These are phyloP conservation scores for Saturnispora mendoncae DNA, from an alignment of 805 yeast genomes.

Conservation along the genomic window DNA sequence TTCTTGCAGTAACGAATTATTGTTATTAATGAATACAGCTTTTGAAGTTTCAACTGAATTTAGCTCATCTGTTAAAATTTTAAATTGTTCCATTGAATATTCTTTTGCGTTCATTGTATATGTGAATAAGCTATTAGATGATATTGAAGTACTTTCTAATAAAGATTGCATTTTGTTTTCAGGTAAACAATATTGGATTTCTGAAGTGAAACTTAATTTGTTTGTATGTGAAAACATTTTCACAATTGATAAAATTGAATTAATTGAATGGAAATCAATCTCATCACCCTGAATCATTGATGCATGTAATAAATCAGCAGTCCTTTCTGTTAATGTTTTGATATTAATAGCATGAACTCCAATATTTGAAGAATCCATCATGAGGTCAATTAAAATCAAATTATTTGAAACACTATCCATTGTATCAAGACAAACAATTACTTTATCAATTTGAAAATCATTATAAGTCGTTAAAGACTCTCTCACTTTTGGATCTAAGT, in stretches of 20 bases:
- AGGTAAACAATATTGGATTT: slow-evolving; percentile 25
- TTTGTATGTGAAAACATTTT: slow-evolving; percentile 27
- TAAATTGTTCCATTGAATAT: slow-evolving; percentile 12
- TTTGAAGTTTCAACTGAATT: slow-evolving; percentile 12
- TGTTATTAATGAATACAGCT: slow-evolving; percentile 24
- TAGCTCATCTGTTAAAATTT: slow-evolving; percentile 14
- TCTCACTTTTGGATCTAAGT: slow-evolving; percentile 11
- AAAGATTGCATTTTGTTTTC: slow-evolving; percentile 21
- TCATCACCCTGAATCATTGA: slow-evolving; percentile 30
- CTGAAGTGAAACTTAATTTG: slow-evolving; percentile 26
- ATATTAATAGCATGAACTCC: slow-evolving; percentile 45
- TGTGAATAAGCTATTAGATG: slow-evolving; percentile 19
- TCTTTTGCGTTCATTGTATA: slow-evolving; percentile 20
- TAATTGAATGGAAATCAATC: slow-evolving; percentile 27
- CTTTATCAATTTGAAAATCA: slow-evolving; percentile 17
- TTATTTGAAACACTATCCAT: slow-evolving; percentile 26
- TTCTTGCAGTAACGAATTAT: slow-evolving; percentile 13
- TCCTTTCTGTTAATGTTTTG: slow-evolving; percentile 54
- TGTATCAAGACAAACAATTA: slow-evolving; percentile 22
- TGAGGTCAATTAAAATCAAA: slow-evolving; percentile 23
- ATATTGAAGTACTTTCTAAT: slow-evolving; percentile 16
- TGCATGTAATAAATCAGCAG: slow-evolving; percentile 62
- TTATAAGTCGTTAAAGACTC: slow-evolving; percentile 1
- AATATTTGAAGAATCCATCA: slow-evolving; percentile 19
- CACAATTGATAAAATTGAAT: slow-evolving; percentile 28